These are phyloP conservation scores for Trichocomaceae sp. DNA, from an alignment of 2,329 filamentous ascomycete genomes.

Conservation along the genomic window DNA sequence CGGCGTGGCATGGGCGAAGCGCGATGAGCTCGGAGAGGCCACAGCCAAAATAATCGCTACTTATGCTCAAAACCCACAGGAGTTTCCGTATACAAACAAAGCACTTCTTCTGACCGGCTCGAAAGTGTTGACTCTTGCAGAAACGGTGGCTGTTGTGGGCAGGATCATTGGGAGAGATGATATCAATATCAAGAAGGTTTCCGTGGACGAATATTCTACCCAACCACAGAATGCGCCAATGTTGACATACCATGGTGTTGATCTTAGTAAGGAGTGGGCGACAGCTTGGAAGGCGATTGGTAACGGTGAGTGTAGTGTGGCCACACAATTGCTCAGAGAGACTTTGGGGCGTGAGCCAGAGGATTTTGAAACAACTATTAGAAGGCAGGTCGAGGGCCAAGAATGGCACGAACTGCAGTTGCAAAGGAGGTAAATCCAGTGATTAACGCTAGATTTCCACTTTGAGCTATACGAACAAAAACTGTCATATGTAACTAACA, in stretches of 20 bases:
- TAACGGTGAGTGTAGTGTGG: constrained; percentile 39
- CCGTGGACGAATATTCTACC: constrained; percentile 38
- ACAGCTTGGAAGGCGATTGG: constrained; percentile 44
- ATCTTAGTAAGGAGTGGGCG: constrained; percentile 41
- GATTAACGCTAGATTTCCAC: too few relatives aligned
- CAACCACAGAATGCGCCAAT: constrained; percentile 35
- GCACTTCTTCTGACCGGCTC: constrained; percentile 32
- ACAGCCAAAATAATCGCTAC: constrained; percentile 43
- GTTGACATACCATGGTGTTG: constrained; percentile 29
- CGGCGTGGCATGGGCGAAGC: constrained; percentile 48
- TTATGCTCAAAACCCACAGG: constrained; percentile 25
- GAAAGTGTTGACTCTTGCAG: constrained; percentile 26
- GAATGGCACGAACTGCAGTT: background rate
- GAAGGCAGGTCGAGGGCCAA: background rate
- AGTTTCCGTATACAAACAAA: constrained; percentile 26
- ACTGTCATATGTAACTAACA: too few relatives aligned
- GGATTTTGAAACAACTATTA: constrained; percentile 32
- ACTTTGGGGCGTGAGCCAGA: constrained; percentile 41
- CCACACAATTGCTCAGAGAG: constrained; percentile 33
- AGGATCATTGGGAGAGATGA: constrained; percentile 20
- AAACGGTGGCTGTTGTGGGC: constrained; percentile 31
- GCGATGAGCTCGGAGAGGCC: constrained; percentile 51
- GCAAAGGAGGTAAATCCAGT: too few relatives aligned
- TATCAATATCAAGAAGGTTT: constrained; percentile 31
- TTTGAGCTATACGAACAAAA: too few relatives aligned